Conservation (phyloP, 2,329 filamentous ascomycete genomes). For the Thelonectria rubi region DNA sequence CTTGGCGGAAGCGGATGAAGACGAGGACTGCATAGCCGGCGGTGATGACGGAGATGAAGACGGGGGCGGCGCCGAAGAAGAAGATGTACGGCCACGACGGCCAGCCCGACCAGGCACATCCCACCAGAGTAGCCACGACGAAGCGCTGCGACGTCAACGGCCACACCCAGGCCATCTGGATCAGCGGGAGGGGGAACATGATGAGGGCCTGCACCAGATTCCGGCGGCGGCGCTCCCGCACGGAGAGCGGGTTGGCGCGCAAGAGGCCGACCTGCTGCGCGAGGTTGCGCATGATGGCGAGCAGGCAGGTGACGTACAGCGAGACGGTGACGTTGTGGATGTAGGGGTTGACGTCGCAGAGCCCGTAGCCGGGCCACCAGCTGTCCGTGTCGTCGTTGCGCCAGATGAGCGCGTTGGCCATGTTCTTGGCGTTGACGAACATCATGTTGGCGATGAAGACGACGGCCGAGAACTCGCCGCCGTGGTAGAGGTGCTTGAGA, state of each 20-base stretch:
- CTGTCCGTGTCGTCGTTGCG: conserved; percentile 56
- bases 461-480: conserved; percentile 63
- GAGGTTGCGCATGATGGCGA: conserved; percentile 64
- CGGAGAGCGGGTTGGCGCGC: conserved; percentile 51
- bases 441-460: conserved; percentile 58
- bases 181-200: conserved; percentile 62
- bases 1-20: conserved; percentile 57
- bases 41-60: conserved; percentile 54
- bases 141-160: conserved; percentile 60
- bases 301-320: conserved; percentile 59
- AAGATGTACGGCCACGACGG: conserved; percentile 58
- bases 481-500: conserved; percentile 58
- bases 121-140: conserved; percentile 58
- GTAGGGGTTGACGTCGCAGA: conserved; percentile 63
- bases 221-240: conserved; percentile 53
- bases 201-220: conserved; percentile 60
- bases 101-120: conserved; percentile 57
- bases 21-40: conserved; percentile 59
- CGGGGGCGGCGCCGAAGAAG: conserved; percentile 58
- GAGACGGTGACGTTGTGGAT: conserved; percentile 57
- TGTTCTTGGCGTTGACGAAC: conserved; percentile 57
- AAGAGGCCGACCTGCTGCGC: conserved; percentile 59
- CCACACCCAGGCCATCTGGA: conserved; percentile 60
- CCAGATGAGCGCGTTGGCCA: conserved; percentile 64
- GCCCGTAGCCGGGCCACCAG: conserved; percentile 63